Evolutionary conservation across 2,329 filamentous ascomycete genomes (phyloP).

Genomic region (Aspergillus flavus): DNA sequence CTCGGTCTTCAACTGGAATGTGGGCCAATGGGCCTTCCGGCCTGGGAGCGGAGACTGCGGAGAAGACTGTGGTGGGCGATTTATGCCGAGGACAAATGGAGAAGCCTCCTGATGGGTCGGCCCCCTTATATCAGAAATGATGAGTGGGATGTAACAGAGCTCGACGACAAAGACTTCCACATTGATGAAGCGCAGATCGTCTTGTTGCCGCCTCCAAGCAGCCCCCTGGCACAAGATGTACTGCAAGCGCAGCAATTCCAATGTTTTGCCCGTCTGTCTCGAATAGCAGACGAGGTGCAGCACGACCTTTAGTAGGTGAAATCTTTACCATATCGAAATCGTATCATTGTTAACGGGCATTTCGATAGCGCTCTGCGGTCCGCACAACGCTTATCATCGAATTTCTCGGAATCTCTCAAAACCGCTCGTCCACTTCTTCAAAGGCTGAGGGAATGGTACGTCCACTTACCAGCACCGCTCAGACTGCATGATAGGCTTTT

Average conservation of each 20-base stretch:
- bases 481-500: slow-evolving; percentile 15
- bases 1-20: slow-evolving; percentile 35
- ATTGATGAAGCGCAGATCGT: slow-evolving; percentile 8
- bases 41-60: slow-evolving; percentile 35
- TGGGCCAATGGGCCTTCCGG: slow-evolving; percentile 32
- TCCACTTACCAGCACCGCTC: slow-evolving; percentile 20
- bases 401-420: slow-evolving; percentile 25
- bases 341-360: not conserved
- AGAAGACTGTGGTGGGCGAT: slow-evolving; percentile 40
- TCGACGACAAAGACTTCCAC: slow-evolving; percentile 26
- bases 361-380: slow-evolving; percentile 25
- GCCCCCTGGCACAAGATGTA: not conserved
- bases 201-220: not conserved
- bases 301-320: slow-evolving; percentile 25
- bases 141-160: slow-evolving; percentile 32
- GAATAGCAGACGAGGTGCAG: slow-evolving; percentile 28
- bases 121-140: slow-evolving; percentile 32
- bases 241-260: slow-evolving; percentile 15
- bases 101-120: slow-evolving; percentile 31
- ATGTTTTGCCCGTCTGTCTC: slow-evolving; percentile 20
- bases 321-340: not conserved
- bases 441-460: slow-evolving; percentile 28
- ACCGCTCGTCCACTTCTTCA: slow-evolving; percentile 23
- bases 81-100: slow-evolving; percentile 38
- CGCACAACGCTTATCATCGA: slow-evolving; percentile 23